Conservation (phyloP, 768 basidiomycete genomes). For the Amanita rubescens region DNA sequence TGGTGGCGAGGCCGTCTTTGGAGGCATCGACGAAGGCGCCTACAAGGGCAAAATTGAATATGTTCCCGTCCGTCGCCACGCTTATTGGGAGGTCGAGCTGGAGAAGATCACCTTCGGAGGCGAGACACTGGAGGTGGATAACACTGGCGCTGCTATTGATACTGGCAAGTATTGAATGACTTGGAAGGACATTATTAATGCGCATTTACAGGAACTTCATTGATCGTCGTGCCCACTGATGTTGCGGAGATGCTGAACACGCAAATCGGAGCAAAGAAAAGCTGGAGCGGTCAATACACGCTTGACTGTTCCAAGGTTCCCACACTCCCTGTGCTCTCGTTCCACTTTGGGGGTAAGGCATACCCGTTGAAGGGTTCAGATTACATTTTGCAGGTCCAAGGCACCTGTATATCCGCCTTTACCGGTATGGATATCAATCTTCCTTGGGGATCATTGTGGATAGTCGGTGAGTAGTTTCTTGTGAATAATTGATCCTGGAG, state of each 20-base stretch:
- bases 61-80: constrained; percentile 88
- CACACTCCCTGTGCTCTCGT: constrained; percentile 74
- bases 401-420: constrained; percentile 92
- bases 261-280: constrained; percentile 88
- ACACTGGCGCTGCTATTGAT: constrained; percentile 90
- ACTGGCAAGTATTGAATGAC: constrained; percentile 43
- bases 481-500: background rate
- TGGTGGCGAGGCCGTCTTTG: constrained; percentile 87
- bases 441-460: constrained; percentile 78
- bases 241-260: constrained; percentile 97
- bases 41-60: constrained; percentile 80
- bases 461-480: constrained; percentile 53
- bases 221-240: constrained; percentile 90
- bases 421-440: constrained; percentile 85
- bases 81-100: constrained; percentile 98
- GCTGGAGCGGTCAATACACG: constrained; percentile 95
- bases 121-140: constrained; percentile 84
- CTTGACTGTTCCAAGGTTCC: constrained; percentile 85
- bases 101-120: constrained; percentile 79
- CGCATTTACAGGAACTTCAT: constrained; percentile 63
- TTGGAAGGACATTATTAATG: background rate
- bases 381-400: constrained; percentile 86
- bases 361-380: constrained; percentile 79
- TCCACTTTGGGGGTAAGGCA: constrained; percentile 74
- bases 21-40: constrained; percentile 73